Percentiles rank a stretch among this genome's conserved stretches.
These are phyloP conservation scores for Citrus cavaleriei DNA, from an alignment of 345 rosid species.

Conservation along the genomic window DNA sequence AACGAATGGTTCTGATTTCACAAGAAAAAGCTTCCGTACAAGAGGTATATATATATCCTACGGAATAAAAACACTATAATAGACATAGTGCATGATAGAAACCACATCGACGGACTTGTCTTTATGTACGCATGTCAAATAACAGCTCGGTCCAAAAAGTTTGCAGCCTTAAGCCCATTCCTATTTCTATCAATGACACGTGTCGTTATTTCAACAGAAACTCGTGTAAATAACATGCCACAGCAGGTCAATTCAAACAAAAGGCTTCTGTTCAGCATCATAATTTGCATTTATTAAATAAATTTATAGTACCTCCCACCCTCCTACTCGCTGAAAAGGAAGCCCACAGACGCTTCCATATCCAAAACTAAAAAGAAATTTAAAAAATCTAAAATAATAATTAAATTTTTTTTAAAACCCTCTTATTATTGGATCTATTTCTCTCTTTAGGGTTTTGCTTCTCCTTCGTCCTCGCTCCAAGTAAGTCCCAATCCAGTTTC, in stretches of 20 bases:
- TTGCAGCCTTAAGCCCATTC: no score
- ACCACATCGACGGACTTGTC: background rate
- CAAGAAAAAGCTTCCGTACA: no score
- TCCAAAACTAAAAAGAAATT: background rate
- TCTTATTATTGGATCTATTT: background rate
- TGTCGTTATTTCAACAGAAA: background rate
- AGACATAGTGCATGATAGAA: no score
- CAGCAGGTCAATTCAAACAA: background rate
- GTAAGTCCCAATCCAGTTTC: slow-evolving; percentile 2
- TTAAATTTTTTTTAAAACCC: background rate
- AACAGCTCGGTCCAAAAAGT: background rate
- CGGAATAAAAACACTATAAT: no score
- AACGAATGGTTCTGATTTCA: no score
- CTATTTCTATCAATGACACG: background rate
- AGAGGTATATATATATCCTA: no score
- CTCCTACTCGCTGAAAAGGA: background rate
- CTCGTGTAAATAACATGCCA: background rate
- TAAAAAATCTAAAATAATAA: background rate
- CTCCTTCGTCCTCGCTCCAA: background rate
- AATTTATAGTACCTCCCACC: background rate
- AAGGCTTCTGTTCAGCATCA: background rate
- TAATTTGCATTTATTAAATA: background rate
- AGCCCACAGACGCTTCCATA: background rate
- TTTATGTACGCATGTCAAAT: background rate
- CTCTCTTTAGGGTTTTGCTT: slow-evolving; percentile 14